These are phyloP conservation scores for Colletotrichum filicis DNA, from an alignment of 2,329 filamentous ascomycete species.

Conservation along the genomic window DNA sequence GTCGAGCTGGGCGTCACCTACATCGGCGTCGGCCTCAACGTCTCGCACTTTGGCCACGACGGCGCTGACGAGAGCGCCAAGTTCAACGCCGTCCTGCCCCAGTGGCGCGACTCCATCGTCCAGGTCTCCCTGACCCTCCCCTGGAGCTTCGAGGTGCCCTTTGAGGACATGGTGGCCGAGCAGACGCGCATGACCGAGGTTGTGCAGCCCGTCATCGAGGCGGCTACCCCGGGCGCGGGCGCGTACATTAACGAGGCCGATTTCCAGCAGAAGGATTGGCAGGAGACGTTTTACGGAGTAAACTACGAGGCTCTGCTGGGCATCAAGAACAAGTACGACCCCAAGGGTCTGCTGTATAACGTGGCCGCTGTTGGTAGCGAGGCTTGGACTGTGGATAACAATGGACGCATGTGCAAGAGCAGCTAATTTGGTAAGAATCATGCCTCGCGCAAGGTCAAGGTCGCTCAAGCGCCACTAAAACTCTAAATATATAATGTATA, in stretches of 20 bases:
- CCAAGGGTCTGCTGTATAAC: conserved; percentile 43
- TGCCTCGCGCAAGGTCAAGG: fast-evolving
- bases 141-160: conserved; percentile 32
- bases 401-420: conserved; percentile 36
- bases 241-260: conserved; percentile 47
- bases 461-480: neutral
- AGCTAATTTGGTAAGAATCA: neutral
- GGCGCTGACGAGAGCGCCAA: neutral
- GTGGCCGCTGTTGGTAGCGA: conserved; percentile 44
- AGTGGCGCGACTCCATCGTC: conserved; percentile 51
- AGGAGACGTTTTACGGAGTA: conserved; percentile 43
- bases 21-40: conserved; percentile 30
- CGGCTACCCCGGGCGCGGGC: conserved; percentile 40
- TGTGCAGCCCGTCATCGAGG: conserved; percentile 44
- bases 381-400: conserved; percentile 36
- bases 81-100: conserved; percentile 51
- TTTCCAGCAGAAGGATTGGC: conserved; percentile 44
- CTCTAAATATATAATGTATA: neutral
- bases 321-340: conserved; percentile 46
- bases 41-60: conserved; percentile 27
- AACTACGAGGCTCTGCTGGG: conserved; percentile 41
- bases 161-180: conserved; percentile 28
- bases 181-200: conserved; percentile 41
- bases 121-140: conserved; percentile 41
- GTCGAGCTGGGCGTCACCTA: conserved; percentile 31